A percentile compares a stretch with the other conserved stretches of the same genome.
Conservation (phyloP, 345 rosid species). For the Dipteronia dyeriana region DNA sequence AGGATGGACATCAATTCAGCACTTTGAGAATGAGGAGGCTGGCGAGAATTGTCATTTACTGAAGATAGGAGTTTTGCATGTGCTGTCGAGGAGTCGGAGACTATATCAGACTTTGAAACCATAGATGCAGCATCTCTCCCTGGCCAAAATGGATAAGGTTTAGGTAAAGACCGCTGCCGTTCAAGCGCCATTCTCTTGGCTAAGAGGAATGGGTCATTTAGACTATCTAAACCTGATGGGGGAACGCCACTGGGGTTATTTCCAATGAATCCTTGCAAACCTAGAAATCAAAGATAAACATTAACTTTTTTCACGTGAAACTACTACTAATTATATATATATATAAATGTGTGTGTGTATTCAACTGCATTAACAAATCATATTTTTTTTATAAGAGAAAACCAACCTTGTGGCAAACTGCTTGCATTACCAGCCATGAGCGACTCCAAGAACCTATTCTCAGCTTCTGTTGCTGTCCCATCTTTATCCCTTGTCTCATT, state of each 20-base stretch:
- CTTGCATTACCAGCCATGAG: conserved; percentile 65
- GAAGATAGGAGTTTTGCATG: conserved; percentile 41
- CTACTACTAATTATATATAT: not conserved
- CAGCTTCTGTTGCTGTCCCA: conserved; percentile 72
- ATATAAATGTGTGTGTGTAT: not conserved
- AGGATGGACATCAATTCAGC: conserved; percentile 72
- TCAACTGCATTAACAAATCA: not conserved
- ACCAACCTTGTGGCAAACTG: conserved; percentile 66
- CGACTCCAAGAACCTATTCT: conserved; percentile 93
- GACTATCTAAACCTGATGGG: conserved; percentile 57
- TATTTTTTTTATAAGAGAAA: not conserved
- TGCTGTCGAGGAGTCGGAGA: conserved; percentile 39
- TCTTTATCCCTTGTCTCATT: conserved; percentile 57
- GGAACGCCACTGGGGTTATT: conserved; percentile 49
- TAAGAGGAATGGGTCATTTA: conserved; percentile 59
- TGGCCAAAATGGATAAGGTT: conserved; percentile 60
- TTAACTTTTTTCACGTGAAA: not conserved
- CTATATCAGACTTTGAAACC: conserved; percentile 59
- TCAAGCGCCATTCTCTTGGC: conserved; percentile 79
- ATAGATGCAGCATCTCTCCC: conserved; percentile 68
- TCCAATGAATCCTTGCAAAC: conserved; percentile 64
- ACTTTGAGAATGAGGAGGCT: conserved; percentile 62
- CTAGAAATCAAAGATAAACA: conserved; percentile 41
- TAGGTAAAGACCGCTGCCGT: conserved; percentile 62
- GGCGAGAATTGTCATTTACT: conserved; percentile 41